phyloP scores from a whole-genome alignment of 2,329 filamentous ascomycete species.

The Nemania sp. region DNA sequence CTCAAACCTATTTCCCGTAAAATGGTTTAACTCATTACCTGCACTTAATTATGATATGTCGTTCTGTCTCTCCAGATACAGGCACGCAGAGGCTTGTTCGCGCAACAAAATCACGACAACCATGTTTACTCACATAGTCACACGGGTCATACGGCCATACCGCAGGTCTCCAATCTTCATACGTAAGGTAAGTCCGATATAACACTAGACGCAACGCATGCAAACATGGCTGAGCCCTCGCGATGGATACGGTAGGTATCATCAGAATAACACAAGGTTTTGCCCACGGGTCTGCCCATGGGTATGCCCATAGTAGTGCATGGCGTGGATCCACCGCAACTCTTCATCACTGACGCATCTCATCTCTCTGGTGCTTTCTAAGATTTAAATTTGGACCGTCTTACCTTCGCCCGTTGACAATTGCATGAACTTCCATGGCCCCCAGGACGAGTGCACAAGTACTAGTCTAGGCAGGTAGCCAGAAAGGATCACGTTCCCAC shows the following conservation, averaged over 20 bases:
- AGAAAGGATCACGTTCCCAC: too few species aligned
- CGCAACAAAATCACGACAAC: not conserved
- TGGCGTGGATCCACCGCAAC: slow-evolving; percentile 13
- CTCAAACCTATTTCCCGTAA: too few species aligned
- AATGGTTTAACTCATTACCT: too few species aligned
- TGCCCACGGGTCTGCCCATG: too few species aligned
- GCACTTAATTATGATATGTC: too few species aligned
- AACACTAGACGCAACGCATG: not conserved
- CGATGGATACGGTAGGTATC: not conserved
- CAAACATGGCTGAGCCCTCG: slow-evolving; percentile 14
- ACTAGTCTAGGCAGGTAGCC: too few species aligned
- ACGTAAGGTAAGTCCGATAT: not conserved
- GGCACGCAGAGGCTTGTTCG: not conserved
- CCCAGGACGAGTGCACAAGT: too few species aligned
- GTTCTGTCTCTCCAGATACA: not conserved
- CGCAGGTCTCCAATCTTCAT: not conserved
- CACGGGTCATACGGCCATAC: not conserved
- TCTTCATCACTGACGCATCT: not conserved
- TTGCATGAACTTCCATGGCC: not conserved
- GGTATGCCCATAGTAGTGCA: not conserved
- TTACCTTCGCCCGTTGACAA: not conserved
- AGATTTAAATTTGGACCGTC: not conserved
- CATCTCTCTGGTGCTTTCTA: not conserved
- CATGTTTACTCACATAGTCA: not conserved
- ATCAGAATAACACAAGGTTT: not conserved